Conservation (phyloP, 768 basidiomycete species). For the Amanita fuliginea region DNA sequence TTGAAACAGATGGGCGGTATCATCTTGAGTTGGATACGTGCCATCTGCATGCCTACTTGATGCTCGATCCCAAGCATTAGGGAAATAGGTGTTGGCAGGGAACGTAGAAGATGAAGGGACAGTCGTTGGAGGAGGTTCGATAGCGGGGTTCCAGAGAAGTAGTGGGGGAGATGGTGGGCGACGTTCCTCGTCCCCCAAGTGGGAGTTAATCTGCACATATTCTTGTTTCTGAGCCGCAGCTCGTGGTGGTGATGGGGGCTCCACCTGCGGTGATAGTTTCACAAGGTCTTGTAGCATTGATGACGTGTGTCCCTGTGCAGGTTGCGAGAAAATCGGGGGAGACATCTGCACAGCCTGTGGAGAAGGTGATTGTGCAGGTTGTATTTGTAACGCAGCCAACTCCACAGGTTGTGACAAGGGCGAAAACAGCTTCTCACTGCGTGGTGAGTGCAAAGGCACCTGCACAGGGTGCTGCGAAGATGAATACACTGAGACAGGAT, state of each 20-base stretch:
- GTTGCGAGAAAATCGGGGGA: too few relatives aligned
- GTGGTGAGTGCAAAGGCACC: background rate
- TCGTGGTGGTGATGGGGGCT: too few relatives aligned
- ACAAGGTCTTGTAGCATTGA: too few relatives aligned
- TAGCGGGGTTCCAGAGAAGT: constrained; percentile 69
- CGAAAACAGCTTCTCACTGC: background rate
- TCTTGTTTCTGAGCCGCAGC: background rate
- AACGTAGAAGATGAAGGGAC: constrained; percentile 46
- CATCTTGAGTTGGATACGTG: constrained; percentile 18
- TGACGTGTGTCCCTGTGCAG: too few relatives aligned
- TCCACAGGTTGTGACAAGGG: too few relatives aligned
- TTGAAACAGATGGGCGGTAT: constrained; percentile 41
- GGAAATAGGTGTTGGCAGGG: constrained; percentile 68
- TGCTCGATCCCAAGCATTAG: constrained; percentile 78
- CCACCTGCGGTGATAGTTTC: too few relatives aligned
- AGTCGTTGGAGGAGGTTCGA: constrained; percentile 67
- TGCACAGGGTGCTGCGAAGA: background rate
- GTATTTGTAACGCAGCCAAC: too few relatives aligned
- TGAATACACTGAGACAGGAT: background rate
- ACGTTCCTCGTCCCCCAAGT: constrained; percentile 15
- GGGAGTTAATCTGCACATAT: background rate
- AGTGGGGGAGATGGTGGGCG: constrained; percentile 53
- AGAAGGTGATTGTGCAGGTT: too few relatives aligned
- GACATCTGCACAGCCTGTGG: too few relatives aligned
- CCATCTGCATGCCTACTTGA: constrained; percentile 19